Base-by-base conservation (phyloP, 192 early-diverging fungal species). In the Backusella circina region DNA sequence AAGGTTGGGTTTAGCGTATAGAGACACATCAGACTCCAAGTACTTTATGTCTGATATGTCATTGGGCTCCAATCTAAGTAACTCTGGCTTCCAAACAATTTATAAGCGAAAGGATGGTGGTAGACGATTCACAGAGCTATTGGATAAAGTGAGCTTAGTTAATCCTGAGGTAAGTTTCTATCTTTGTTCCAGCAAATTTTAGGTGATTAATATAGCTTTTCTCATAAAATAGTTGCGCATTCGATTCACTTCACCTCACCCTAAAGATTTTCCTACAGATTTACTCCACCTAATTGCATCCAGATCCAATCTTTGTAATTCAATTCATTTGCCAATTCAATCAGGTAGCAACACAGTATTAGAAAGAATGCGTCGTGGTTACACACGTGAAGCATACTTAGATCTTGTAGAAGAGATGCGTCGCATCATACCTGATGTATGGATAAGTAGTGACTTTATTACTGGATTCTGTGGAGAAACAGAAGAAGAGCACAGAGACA, bases 381-480 rank as follows among this genome's bases (percentile, higher is more conserved):
- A 93, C 77, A 84, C 88, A 35, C 86, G 90, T 15, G 91, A 91
- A 44, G 89, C 92, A 10, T 93, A 89, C 67, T 76, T 92, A 72
- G 86, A 87, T 28, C 88, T 93, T 39, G 91, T 87, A 3, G 78
- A 85, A 18, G 89, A 84, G 26, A 91, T 91, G 66, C 89, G 91
- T n/a, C 68, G 76, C 0, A 85, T 90, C 16, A 91, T 93, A 21
- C 92, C 92, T 15, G 86, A 90, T 28, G 90, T 93, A 3, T 88
- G 90, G 23, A 83, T 93, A n/a, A 91, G 89, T 68, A 91, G 88
- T 38, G 92, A 93, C 61, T 82, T 93, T 61, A 93, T 93, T 72
- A 88, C 88, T 47, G 92, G 92, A 2, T 93, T 93, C 67, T 93
- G 92, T 79, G 92, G 90, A 47, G 92, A 93, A 75, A 93, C 91